Conservation (phyloP, 2,329 filamentous ascomycete species). For the Eurotiales sp. region DNA sequence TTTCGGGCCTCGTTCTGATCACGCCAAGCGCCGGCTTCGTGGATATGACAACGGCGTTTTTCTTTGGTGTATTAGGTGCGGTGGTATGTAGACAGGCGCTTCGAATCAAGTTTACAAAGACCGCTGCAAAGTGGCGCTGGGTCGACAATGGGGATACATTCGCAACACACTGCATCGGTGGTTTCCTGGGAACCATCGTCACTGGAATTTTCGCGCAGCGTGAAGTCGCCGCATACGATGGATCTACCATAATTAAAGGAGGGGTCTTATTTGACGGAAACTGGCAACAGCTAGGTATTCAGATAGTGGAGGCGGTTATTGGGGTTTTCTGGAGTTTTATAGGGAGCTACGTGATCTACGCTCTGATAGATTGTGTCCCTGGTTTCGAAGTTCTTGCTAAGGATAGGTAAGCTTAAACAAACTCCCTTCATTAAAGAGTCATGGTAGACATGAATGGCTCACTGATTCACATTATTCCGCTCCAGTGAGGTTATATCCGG, state of each 20-base stretch:
- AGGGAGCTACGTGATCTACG: conserved; percentile 48
- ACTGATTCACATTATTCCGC: neutral
- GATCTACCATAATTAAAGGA: conserved; percentile 45
- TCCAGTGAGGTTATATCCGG: conserved; percentile 43
- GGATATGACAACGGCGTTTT: conserved; percentile 47
- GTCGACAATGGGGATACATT: conserved; percentile 56
- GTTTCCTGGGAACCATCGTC: conserved; percentile 48
- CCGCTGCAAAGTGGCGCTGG: conserved; percentile 47
- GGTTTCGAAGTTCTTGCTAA: conserved; percentile 51
- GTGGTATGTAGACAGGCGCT: conserved; percentile 50
- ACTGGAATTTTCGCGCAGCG: conserved; percentile 51
- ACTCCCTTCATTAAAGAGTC: conserved; percentile 8
- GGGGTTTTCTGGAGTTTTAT: conserved; percentile 52
- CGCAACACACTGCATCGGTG: conserved; percentile 53
- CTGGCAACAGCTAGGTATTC: conserved; percentile 46
- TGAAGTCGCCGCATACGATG: conserved; percentile 50
- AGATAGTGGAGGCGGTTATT: conserved; percentile 50
- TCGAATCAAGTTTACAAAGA: conserved; percentile 50
- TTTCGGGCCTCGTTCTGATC: conserved; percentile 52
- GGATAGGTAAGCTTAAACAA: conserved; percentile 47
- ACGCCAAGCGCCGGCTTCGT: conserved; percentile 50
- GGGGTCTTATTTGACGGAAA: conserved; percentile 53
- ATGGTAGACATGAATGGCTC: neutral
- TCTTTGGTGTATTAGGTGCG: conserved; percentile 48
- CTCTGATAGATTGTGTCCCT: conserved; percentile 51